Evolutionary conservation across 768 basidiomycete genomes (phyloP).

Genomic region (Tulasnella sp.): DNA sequence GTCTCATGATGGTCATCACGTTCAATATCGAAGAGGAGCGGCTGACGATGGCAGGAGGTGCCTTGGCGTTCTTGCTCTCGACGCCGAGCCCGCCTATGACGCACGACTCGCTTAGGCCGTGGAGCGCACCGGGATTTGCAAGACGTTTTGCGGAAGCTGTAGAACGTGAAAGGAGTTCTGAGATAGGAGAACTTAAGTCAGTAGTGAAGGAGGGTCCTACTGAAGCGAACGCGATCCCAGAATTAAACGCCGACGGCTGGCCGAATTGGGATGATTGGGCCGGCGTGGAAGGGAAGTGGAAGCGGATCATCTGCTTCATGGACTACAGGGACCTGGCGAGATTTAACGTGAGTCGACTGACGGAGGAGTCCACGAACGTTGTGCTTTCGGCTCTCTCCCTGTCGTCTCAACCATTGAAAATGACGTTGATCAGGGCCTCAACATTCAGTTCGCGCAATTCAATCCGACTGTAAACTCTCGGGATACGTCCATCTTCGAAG

Average conservation of each 20-base stretch:
- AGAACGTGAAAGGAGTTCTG: not conserved
- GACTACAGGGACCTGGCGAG: slow-evolving; percentile 42
- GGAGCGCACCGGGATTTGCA: slow-evolving; percentile 36
- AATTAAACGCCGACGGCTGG: not conserved
- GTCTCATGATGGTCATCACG: slow-evolving; percentile 43
- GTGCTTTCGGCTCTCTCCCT: slow-evolving; percentile 33
- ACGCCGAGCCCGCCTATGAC: slow-evolving; percentile 36
- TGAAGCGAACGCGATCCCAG: not conserved
- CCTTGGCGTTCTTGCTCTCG: not conserved
- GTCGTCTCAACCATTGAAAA: not conserved
- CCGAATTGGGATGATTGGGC: slow-evolving; percentile 40
- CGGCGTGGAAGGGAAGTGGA: slow-evolving; percentile 65
- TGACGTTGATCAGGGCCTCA: not conserved
- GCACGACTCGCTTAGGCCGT: slow-evolving; percentile 41
- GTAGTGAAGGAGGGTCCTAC: too few species aligned
- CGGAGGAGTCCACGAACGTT: not conserved
- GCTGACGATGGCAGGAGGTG: too few species aligned
- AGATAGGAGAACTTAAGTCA: not conserved
- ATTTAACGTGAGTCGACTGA: slow-evolving; percentile 15
- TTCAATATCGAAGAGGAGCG: slow-evolving; percentile 40
- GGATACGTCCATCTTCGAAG: slow-evolving; percentile 41
- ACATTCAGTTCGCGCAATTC: not conserved
- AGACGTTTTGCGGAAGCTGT: not conserved
- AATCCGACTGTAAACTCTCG: slow-evolving; percentile 15
- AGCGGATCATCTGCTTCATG: slow-evolving; percentile 64